A percentile compares a stretch with the other conserved stretches of the same genome.
Evolutionary conservation across 331 rosid genomes (phyloP).

Genomic region (Saraca asoca): DNA sequence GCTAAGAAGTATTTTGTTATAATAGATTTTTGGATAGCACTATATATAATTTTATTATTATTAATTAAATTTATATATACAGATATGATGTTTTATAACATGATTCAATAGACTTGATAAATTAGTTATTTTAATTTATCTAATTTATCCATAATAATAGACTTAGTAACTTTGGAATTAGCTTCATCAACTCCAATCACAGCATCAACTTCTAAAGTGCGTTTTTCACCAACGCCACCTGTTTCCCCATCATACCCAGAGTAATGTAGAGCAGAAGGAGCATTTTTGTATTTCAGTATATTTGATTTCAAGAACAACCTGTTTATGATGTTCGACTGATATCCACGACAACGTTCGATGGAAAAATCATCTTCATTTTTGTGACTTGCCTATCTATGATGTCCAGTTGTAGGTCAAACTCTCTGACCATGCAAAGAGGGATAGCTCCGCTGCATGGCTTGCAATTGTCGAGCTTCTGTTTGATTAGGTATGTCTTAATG

Average conservation of each 20-base stretch:
- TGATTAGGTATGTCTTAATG: conserved; percentile 70
- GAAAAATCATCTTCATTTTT: conserved; percentile 95
- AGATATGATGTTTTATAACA: too few relatives aligned
- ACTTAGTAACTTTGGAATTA: conserved; percentile 84
- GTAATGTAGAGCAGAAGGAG: conserved; percentile 76
- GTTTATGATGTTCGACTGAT: conserved; percentile 77
- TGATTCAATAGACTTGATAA: too few relatives aligned
- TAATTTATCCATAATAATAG: too few relatives aligned
- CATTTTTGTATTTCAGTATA: conserved; percentile 42
- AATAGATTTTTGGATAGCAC: too few relatives aligned
- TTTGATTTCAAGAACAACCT: conserved; percentile 86
- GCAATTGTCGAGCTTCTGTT: conserved; percentile 86
- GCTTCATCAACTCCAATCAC: conserved; percentile 95
- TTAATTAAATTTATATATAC: too few relatives aligned
- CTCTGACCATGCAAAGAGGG: conserved; percentile 93
- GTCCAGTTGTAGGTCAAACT: conserved; percentile 77
- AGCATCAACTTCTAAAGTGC: conserved; percentile 78
- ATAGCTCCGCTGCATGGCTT: conserved; percentile 96
- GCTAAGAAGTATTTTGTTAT: too few relatives aligned
- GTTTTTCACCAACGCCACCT: conserved; percentile 67
- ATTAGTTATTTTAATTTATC: too few relatives aligned
- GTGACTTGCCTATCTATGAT: conserved; percentile 88
- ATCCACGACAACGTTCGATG: conserved; percentile 90
- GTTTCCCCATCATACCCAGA: conserved; percentile 61
- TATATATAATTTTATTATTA: too few relatives aligned